Evolutionary conservation across 805 yeast genomes (phyloP).

Genomic region (Barnettozyma sucrosica): DNA sequence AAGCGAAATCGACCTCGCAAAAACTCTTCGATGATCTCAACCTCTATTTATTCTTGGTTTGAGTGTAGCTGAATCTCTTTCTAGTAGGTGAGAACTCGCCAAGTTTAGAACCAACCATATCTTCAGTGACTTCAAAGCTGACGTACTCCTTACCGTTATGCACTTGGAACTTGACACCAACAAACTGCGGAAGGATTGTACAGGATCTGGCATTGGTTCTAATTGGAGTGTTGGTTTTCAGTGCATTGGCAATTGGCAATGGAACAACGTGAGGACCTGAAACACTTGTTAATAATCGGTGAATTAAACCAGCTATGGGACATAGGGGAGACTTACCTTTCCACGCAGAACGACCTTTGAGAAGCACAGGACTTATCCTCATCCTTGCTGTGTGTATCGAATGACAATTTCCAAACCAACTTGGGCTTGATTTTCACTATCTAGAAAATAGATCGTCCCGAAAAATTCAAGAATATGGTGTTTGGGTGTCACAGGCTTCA

Average conservation of each 20-base stretch:
- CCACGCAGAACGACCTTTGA: constrained; percentile 53
- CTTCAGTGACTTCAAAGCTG: constrained; percentile 78
- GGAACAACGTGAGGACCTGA: constrained; percentile 90
- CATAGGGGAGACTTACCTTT: constrained; percentile 34
- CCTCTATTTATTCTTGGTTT: constrained; percentile 51
- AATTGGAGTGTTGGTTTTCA: constrained; percentile 74
- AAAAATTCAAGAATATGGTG: neutral
- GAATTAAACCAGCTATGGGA: too few species aligned
- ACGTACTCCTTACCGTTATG: constrained; percentile 96
- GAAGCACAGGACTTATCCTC: constrained; percentile 35
- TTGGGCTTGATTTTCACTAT: neutral
- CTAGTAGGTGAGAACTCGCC: constrained; percentile 96
- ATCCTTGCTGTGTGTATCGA: constrained; percentile 19
- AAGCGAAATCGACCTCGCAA: neutral
- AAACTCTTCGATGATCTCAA: neutral
- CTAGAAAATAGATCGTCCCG: neutral
- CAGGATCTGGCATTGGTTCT: constrained; percentile 95
- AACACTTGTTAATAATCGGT: neutral
- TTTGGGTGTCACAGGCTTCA: neutral
- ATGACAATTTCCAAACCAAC: neutral
- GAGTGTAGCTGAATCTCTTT: constrained; percentile 78
- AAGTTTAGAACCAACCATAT: constrained; percentile 93
- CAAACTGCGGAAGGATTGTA: constrained; percentile 92
- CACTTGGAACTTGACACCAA: constrained; percentile 88
- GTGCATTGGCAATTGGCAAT: constrained; percentile 83